These are phyloP conservation scores for Xerocomellus chrysenteron DNA, from an alignment of 768 basidiomycete genomes.

Conservation along the genomic window DNA sequence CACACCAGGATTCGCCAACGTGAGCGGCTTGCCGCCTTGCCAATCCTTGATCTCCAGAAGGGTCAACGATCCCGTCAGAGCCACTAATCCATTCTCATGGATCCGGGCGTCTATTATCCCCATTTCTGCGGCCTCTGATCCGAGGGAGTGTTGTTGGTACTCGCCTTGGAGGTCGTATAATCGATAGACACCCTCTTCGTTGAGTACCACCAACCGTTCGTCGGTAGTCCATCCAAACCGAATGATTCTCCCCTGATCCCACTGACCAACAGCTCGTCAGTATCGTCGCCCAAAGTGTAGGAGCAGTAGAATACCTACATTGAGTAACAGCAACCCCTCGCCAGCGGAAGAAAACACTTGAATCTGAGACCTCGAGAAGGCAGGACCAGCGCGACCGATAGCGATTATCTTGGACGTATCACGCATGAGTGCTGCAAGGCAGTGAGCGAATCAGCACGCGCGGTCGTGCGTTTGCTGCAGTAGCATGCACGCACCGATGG, in stretches of 20 bases:
- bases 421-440: conserved; percentile 73
- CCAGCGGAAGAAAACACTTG: conserved; percentile 88
- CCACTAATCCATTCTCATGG: conserved; percentile 85
- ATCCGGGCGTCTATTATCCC: conserved; percentile 85
- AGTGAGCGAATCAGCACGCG: neutral
- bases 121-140: conserved; percentile 75
- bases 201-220: conserved; percentile 79
- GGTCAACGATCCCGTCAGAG: conserved; percentile 70
- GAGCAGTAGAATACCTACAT: conserved; percentile 52
- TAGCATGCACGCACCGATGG: conserved; percentile 59
- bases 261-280: conserved; percentile 48
- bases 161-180: conserved; percentile 86
- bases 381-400: conserved; percentile 55
- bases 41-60: conserved; percentile 88
- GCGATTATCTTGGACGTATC: conserved; percentile 80
- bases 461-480: neutral
- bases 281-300: neutral
- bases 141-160: conserved; percentile 83
- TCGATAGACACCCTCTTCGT: conserved; percentile 91
- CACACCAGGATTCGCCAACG: conserved; percentile 75
- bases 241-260: conserved; percentile 85
- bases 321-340: conserved; percentile 62
- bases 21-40: conserved; percentile 73
- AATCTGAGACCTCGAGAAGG: conserved; percentile 75
- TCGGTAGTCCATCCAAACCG: conserved; percentile 83